Evolutionary conservation across 164 flowering plant genomes (phyloP).

Genomic region (Sedum album): DNA sequence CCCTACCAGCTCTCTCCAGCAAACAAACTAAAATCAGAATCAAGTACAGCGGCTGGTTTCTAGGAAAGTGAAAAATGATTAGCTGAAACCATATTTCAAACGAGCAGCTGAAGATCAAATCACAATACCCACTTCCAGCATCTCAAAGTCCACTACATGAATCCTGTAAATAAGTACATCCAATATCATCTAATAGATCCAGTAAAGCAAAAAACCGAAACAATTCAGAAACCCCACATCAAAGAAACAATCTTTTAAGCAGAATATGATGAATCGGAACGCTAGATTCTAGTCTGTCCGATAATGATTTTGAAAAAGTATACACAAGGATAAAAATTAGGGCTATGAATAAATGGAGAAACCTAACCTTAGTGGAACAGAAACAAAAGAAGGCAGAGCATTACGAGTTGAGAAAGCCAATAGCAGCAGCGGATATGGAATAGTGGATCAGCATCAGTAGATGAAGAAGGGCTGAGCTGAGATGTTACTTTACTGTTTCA

Average conservation of each 20-base stretch:
- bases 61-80: not conserved
- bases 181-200: not conserved
- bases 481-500: too few species aligned
- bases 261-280: not conserved
- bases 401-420: not conserved
- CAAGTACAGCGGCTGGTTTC: conserved; percentile 3
- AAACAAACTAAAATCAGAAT: not conserved
- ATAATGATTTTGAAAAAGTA: not conserved
- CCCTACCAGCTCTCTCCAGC: not conserved
- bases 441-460: too few species aligned
- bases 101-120: conserved; percentile 4
- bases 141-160: not conserved
- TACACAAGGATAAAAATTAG: not conserved
- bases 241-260: not conserved
- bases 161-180: not conserved
- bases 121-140: not conserved
- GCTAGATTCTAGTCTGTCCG: conserved; percentile 1
- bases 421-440: not conserved
- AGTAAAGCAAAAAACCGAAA: not conserved
- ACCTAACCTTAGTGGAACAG: not conserved
- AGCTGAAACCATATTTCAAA: not conserved
- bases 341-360: not conserved
- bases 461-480: too few species aligned
- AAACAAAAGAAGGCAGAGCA: not conserved
- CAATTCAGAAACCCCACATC: not conserved